Conservation (phyloP, 257 asterid species). For the Solanum chiquidenum region DNA sequence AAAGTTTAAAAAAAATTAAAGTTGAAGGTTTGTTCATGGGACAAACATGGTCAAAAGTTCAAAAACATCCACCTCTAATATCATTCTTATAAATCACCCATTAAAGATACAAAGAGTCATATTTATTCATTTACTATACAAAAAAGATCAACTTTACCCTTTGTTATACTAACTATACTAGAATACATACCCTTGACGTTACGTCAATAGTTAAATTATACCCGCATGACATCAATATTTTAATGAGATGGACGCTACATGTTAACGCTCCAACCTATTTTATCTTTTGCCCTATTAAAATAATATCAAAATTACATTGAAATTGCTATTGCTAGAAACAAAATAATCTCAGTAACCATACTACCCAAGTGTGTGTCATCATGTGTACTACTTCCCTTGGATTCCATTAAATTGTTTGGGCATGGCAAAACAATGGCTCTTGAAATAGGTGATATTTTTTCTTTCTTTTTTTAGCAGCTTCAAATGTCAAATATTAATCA, state of each 20-base stretch:
- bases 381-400: neutral
- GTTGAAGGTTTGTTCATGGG: no score
- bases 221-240: no score
- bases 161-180: neutral
- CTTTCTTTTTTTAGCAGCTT: slow-evolving; percentile 15
- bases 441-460: neutral
- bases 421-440: neutral
- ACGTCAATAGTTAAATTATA: neutral
- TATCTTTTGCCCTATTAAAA: neutral
- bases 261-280: neutral
- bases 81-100: neutral
- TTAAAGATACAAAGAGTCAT: neutral
- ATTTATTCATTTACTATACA: no score
- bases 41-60: neutral
- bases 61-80: neutral
- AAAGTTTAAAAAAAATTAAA: no score
- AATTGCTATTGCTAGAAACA: no score
- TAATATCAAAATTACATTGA: no score
- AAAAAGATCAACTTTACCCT: neutral
- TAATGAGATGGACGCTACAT: no score
- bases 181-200: neutral
- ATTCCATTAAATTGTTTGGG: neutral
- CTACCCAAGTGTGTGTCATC: neutral
- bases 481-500: slow-evolving; percentile 15
- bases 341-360: no score